A percentile compares a stretch with the other conserved stretches of the same genome.
Conservation (phyloP, 768 basidiomycete genomes). For the Mycena vitilis region DNA sequence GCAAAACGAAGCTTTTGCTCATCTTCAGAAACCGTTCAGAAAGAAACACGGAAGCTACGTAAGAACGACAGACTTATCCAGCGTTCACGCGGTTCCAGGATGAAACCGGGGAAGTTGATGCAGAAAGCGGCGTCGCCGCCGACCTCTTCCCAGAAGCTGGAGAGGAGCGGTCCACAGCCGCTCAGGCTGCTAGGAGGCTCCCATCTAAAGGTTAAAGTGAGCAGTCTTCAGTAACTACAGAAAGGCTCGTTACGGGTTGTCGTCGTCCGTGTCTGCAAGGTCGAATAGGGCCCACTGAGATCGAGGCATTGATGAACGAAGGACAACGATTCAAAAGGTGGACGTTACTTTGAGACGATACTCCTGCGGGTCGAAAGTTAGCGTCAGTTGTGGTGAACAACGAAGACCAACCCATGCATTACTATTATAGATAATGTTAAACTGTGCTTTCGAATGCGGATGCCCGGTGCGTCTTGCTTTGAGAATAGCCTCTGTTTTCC, state of each 20-base stretch:
- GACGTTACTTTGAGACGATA: conserved; percentile 8
- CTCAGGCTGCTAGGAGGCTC: neutral
- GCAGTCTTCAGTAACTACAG: too few relatives aligned
- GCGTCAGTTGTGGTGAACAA: neutral
- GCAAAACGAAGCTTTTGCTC: neutral
- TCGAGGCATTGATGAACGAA: neutral
- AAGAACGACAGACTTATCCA: conserved; percentile 21
- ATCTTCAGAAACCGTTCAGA: neutral
- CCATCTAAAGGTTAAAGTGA: conserved; percentile 1
- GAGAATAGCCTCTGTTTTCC: conserved; percentile 1
- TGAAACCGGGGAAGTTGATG: neutral
- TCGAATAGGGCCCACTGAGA: too few relatives aligned
- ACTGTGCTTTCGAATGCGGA: neutral
- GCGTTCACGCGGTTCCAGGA: neutral
- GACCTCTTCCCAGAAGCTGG: conserved; percentile 5
- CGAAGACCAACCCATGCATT: conserved; percentile 4
- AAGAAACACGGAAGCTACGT: neutral
- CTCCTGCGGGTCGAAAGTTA: neutral
- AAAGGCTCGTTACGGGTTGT: too few relatives aligned
- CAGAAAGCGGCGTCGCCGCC: neutral
- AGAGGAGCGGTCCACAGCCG: neutral
- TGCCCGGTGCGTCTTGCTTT: neutral
- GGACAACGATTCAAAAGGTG: neutral
- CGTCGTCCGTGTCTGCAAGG: too few relatives aligned
- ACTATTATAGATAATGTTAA: too few relatives aligned